phyloP scores from a whole-genome alignment of 192 early-diverging fungal genomes.

The Backusella sp. region DNA sequence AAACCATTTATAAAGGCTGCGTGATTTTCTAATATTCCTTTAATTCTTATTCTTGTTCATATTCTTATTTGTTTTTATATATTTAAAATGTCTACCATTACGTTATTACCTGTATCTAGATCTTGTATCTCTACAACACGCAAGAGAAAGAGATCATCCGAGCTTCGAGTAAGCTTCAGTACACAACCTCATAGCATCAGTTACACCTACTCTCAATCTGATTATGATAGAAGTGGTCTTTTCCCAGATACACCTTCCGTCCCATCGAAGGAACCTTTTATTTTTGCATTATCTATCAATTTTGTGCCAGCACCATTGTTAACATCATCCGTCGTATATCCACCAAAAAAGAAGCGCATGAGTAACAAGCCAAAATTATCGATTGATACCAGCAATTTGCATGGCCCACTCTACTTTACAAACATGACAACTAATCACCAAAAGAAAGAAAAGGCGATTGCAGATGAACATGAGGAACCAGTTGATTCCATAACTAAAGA shows the following conservation, averaged over 20 bases:
- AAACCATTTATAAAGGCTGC: background rate
- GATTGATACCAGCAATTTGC: slow-evolving; percentile 27
- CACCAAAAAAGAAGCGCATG: slow-evolving; percentile 11
- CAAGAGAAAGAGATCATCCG: slow-evolving; percentile 6
- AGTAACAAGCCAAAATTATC: slow-evolving; percentile 19
- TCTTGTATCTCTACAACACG: slow-evolving; percentile 7
- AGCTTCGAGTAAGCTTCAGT: slow-evolving; percentile 20
- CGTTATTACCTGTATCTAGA: background rate
- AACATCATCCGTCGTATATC: background rate
- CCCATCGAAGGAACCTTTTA: background rate
- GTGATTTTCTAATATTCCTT: too few relatives aligned
- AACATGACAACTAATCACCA: slow-evolving; percentile 28
- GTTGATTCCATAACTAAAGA: slow-evolving; percentile 8
- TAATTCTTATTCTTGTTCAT: background rate
- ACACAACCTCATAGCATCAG: slow-evolving; percentile 16
- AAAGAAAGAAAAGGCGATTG: slow-evolving; percentile 6
- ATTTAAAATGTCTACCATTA: slow-evolving; percentile 5
- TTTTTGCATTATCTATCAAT: slow-evolving; percentile 15
- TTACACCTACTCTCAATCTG: slow-evolving; percentile 24
- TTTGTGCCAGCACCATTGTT: background rate
- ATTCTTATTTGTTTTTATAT: background rate
- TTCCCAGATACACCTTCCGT: slow-evolving; percentile 14
- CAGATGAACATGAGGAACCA: background rate
- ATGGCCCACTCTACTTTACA: slow-evolving; percentile 26
- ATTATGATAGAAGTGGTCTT: slow-evolving; percentile 30